A percentile compares a stretch with the other conserved stretches of the same genome.
phyloP scores from a whole-genome alignment of 2,329 filamentous ascomycete species.

The Trichoderma koningii region DNA sequence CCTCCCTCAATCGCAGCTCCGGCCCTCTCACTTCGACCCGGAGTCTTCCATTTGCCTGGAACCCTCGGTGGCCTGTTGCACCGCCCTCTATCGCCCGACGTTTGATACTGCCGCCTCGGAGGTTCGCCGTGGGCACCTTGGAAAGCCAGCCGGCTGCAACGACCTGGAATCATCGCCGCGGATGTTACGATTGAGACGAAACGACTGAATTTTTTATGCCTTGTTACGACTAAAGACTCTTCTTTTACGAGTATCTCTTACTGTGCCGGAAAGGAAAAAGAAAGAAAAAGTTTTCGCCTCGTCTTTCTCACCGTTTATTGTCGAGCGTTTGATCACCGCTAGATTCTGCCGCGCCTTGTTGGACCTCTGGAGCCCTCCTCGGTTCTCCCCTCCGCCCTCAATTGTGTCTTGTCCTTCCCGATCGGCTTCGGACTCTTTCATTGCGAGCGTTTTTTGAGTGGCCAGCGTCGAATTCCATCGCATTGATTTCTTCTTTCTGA shows the following conservation, averaged over 20 bases:
- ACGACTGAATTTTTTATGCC: slow-evolving; percentile 33
- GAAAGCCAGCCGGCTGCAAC: slow-evolving; percentile 9
- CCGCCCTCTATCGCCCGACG: slow-evolving; percentile 21
- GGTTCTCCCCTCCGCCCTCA: neutral
- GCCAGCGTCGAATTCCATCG: slow-evolving; percentile 19
- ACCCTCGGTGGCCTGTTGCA: slow-evolving; percentile 21
- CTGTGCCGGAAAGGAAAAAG: slow-evolving; percentile 24
- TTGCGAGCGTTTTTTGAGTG: slow-evolving; percentile 23
- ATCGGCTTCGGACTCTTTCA: slow-evolving; percentile 19
- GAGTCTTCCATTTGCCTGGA: slow-evolving; percentile 13
- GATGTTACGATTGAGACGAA: slow-evolving; percentile 33
- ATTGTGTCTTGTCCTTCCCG: slow-evolving; percentile 15
- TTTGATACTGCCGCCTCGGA: slow-evolving; percentile 17
- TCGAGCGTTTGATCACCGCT: slow-evolving; percentile 23
- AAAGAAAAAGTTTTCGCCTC: slow-evolving; percentile 26
- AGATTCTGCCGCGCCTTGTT: slow-evolving; percentile 9
- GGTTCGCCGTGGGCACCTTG: slow-evolving; percentile 1
- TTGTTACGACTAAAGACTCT: slow-evolving; percentile 37
- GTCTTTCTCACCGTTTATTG: slow-evolving; percentile 17
- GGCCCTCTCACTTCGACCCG: slow-evolving; percentile 23
- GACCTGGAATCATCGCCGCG: slow-evolving; percentile 14
- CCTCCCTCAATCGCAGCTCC: slow-evolving; percentile 20
- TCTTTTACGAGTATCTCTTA: slow-evolving; percentile 30
- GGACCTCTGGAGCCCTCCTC: neutral
- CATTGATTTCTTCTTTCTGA: neutral